Conservation (phyloP, 495 filamentous ascomycete species). For the Hyaloscypha finlandica region DNA sequence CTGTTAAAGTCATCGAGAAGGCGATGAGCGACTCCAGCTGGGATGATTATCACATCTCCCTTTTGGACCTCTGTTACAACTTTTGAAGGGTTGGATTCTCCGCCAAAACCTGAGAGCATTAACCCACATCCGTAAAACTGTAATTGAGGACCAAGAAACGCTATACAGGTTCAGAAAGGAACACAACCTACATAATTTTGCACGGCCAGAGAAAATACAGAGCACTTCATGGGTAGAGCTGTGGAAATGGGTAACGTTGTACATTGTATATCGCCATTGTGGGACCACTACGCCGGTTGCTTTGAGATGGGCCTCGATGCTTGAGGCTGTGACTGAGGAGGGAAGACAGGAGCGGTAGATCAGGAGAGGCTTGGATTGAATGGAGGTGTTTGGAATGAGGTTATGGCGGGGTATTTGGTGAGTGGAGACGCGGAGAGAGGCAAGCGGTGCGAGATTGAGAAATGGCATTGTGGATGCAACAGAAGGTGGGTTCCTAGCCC, state of each 20-base stretch:
- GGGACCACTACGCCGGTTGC: slow-evolving; percentile 55
- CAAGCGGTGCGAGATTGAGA: slow-evolving; percentile 44
- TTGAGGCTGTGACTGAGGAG: slow-evolving; percentile 41
- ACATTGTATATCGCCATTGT: slow-evolving; percentile 73
- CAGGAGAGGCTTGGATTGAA: slow-evolving; percentile 62
- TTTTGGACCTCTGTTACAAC: slow-evolving; percentile 56
- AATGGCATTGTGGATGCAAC: slow-evolving; percentile 11
- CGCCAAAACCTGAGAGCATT: slow-evolving; percentile 49
- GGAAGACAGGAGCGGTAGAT: slow-evolving; percentile 60
- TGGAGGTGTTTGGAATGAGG: slow-evolving; percentile 64
- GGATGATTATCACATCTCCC: slow-evolving; percentile 67
- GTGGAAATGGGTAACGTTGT: slow-evolving; percentile 64
- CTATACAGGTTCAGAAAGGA: neutral
- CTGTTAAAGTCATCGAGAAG: slow-evolving; percentile 56
- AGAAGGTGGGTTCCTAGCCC: too few relatives aligned
- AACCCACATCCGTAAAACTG: neutral
- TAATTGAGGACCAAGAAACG: neutral
- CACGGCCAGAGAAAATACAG: slow-evolving; percentile 56
- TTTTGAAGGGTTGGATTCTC: slow-evolving; percentile 58
- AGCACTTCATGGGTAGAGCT: slow-evolving; percentile 68
- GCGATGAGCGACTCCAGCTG: slow-evolving; percentile 65
- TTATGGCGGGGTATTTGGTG: slow-evolving; percentile 60
- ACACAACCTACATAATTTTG: slow-evolving; percentile 50
- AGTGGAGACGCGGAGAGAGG: slow-evolving; percentile 52
- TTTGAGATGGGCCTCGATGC: slow-evolving; percentile 56